phyloP scores from a whole-genome alignment of 1,284 basidiomycete genomes.

The Cryptococcus jaspeensis region DNA sequence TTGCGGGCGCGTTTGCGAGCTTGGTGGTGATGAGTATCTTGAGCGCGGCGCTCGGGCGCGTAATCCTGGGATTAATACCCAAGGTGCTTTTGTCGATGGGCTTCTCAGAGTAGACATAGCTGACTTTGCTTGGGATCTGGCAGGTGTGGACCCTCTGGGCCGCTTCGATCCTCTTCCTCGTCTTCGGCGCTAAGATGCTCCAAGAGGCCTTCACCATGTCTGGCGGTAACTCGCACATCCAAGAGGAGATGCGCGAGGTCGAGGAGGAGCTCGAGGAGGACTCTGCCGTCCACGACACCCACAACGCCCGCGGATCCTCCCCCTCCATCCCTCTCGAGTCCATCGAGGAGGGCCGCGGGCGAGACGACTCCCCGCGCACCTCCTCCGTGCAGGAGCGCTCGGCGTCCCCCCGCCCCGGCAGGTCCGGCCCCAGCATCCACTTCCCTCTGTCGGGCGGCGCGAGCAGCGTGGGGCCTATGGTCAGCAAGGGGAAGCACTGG shows the following conservation, averaged over 20 bases:
- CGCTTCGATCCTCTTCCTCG: conserved; percentile 79
- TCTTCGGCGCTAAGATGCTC: conserved; percentile 83
- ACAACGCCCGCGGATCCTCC: conserved; percentile 23
- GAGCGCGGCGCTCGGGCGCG: conserved; percentile 80
- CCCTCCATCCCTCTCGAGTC: conserved; percentile 39
- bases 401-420: conserved; percentile 12
- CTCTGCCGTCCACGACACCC: conserved; percentile 36
- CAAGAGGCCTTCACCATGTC: conserved; percentile 76
- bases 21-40: conserved; percentile 90
- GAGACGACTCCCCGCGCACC: conserved; percentile 4
- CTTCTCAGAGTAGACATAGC: not conserved
- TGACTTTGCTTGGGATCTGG: not conserved
- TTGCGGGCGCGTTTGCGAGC: conserved; percentile 82
- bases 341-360: conserved; percentile 38
- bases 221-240: conserved; percentile 62
- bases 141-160: conserved; percentile 48
- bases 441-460: conserved; percentile 24
- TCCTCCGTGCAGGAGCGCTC: conserved; percentile 2
- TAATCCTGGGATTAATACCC: conserved; percentile 79
- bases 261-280: conserved; percentile 73
- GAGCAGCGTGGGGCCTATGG: conserved; percentile 16
- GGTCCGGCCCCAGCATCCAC: conserved; percentile 17
- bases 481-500: conserved; percentile 16
- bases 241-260: conserved; percentile 89
- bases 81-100: conserved; percentile 51